A percentile compares a stretch with the other conserved stretches of the same genome.
phyloP scores from a whole-genome alignment of 2,329 filamentous ascomycete genomes.

The Knufia fluminis region DNA sequence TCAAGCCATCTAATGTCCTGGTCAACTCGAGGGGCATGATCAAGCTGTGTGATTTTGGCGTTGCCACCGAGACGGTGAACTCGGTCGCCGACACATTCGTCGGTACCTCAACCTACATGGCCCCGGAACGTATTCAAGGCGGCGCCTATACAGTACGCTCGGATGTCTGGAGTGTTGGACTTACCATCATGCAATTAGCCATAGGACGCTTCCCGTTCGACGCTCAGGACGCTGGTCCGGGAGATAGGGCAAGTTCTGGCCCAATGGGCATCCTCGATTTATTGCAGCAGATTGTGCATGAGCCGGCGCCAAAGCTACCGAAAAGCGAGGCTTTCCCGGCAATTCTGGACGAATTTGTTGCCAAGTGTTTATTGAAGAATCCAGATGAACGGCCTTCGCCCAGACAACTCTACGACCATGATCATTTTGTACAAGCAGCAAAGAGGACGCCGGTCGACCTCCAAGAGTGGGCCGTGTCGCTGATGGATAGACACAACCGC shows the following conservation, averaged over 20 bases:
- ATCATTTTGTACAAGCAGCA: slow-evolving; percentile 89
- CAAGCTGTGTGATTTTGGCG: slow-evolving; percentile 97
- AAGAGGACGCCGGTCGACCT: slow-evolving; percentile 94
- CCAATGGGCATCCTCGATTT: slow-evolving; percentile 94
- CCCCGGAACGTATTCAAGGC: slow-evolving; percentile 92
- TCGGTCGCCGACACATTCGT: slow-evolving; percentile 98
- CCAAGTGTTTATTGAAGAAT: slow-evolving; percentile 86
- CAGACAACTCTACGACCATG: slow-evolving; percentile 83
- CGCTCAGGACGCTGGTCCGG: slow-evolving; percentile 67
- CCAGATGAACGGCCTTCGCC: slow-evolving; percentile 84
- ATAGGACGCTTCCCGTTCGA: slow-evolving; percentile 96
- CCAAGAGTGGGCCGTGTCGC: slow-evolving; percentile 80
- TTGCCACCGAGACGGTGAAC: slow-evolving; percentile 96
- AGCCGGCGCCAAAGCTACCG: slow-evolving; percentile 83
- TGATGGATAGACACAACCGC: slow-evolving; percentile 92
- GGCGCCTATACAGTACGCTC: slow-evolving; percentile 97
- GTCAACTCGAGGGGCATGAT: slow-evolving; percentile 91
- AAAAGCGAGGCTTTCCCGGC: slow-evolving; percentile 96
- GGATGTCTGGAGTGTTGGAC: slow-evolving; percentile 95
- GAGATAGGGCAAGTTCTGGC: slow-evolving; percentile 54
- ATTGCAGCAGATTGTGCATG: slow-evolving; percentile 93
- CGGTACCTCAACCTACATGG: slow-evolving; percentile 98
- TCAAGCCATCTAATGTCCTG: slow-evolving; percentile 95
- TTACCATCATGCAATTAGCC: slow-evolving; percentile 92
- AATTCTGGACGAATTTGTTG: slow-evolving; percentile 93